Percentiles rank a stretch among this genome's conserved stretches.
Conservation (phyloP, 306 rosid genomes). For the Citrullus amarus region DNA sequence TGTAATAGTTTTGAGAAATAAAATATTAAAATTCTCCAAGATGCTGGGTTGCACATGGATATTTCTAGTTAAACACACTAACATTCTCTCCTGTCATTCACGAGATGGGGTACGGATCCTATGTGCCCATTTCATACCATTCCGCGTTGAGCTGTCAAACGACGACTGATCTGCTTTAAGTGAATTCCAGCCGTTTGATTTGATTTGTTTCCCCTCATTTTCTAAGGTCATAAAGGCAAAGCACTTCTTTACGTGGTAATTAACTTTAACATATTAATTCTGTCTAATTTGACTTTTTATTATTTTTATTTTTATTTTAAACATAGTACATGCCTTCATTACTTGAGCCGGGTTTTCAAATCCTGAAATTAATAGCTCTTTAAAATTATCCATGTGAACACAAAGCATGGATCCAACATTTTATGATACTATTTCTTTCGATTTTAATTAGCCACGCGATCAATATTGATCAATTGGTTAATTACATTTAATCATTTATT, state of each 20-base stretch:
- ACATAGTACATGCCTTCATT: no score
- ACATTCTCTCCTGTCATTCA: not conserved
- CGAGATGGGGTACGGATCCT: not conserved
- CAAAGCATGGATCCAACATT: no score
- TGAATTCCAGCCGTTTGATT: not conserved
- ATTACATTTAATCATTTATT: no score
- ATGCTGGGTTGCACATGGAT: not conserved
- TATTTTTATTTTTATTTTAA: no score
- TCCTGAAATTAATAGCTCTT: no score
- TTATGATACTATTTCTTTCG: no score
- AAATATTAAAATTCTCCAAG: not conserved
- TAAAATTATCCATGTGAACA: no score
- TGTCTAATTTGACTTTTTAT: no score
- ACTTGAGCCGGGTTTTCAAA: no score
- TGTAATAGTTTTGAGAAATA: not conserved
- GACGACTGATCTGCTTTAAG: not conserved
- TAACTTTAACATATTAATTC: no score
- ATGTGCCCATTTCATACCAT: not conserved
- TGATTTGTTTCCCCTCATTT: not conserved
- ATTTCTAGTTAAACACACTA: not conserved
- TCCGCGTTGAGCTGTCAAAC: conserved; percentile 1
- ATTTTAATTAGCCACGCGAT: no score
- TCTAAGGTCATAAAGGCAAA: not conserved
- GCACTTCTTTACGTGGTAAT: not conserved
- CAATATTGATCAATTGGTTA: no score